Base-by-base conservation (phyloP, 179 eudicot species). In the Spinacia oleracea region DNA sequence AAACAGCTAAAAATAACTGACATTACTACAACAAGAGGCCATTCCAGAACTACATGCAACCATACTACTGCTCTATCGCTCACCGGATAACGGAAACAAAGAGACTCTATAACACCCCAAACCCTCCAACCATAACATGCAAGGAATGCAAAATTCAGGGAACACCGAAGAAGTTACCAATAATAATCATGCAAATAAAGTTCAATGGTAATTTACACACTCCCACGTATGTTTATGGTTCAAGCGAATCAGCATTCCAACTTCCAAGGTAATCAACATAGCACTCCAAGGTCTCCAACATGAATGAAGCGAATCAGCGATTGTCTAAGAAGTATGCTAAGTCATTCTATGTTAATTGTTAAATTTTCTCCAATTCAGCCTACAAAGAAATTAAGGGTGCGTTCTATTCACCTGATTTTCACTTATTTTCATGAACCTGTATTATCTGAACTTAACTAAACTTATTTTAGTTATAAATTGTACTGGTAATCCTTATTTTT, bases 241-340 rank as follows among this genome's bases (percentile, higher is more conserved):
- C 38, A 63, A 46, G 55, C 9, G 8, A 42, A 32, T 59, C 50
- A n/a, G 21, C n/a, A n/a, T n/a, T n/a, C n/a, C n/a, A 74, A 20
- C 60, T n/a, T n/a, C n/a, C n/a, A n/a, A n/a, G n/a, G n/a, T n/a
- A n/a, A 66, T 46, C 79, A 68, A 21, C 75, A 74, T 29, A 42
- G 56, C 1, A 6, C 1, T 42, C 70, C 70, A 69, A 50, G 50
- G 1, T 23, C 1, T 42, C 70, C 70, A 69, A 50, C 62, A 1
- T 23, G 18, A 21, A 56, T 15, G 18, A 56, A 65, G 51, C 7
- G 32, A 62, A 27, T 7, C 43, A 65, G 51, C 7, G 32, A 62
- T 38, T 7, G 73, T 23, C 25, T 0, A 55, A 31, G 27, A 80
- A 11, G 9, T 9, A 10, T 23, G 43, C 69, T n/a, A 66, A 20